phyloP scores from a whole-genome alignment of 2,329 filamentous ascomycete species.

The Scleromitrula shiraiana region DNA sequence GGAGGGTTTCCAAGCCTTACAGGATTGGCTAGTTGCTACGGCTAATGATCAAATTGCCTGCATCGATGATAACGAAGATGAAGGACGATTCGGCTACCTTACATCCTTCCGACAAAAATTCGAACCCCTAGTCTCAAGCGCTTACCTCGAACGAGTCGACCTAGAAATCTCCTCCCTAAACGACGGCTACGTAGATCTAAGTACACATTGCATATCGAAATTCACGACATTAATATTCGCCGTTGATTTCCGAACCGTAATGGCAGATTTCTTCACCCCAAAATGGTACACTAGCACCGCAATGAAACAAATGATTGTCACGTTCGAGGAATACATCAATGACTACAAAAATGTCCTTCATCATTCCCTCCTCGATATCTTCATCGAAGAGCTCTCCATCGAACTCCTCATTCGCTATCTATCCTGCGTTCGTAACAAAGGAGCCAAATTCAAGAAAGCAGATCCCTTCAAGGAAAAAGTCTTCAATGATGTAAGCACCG shows the following conservation, averaged over 20 bases:
- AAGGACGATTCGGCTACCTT: constrained; percentile 70
- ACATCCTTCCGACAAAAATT: constrained; percentile 80
- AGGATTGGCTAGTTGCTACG: constrained; percentile 94
- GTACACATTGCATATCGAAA: constrained; percentile 82
- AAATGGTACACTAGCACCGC: constrained; percentile 81
- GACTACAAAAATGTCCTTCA: constrained; percentile 83
- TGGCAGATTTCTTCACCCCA: constrained; percentile 83
- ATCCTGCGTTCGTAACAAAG: constrained; percentile 76
- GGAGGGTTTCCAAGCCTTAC: constrained; percentile 67
- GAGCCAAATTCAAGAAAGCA: constrained; percentile 75
- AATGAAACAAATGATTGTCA: constrained; percentile 90
- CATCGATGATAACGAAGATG: constrained; percentile 84
- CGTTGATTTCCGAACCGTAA: constrained; percentile 77
- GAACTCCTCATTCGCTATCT: constrained; percentile 85
- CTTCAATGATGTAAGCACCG: constrained; percentile 83
- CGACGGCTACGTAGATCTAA: constrained; percentile 91
- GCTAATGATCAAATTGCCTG: constrained; percentile 98
- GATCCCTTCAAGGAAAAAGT: constrained; percentile 92
- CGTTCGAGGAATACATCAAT: constrained; percentile 87
- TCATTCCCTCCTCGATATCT: constrained; percentile 79
- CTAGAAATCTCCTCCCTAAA: constrained; percentile 67
- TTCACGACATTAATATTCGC: constrained; percentile 84
- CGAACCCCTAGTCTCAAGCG: constrained; percentile 68
- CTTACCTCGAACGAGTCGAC: constrained; percentile 69
- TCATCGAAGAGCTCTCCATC: constrained; percentile 88